phyloP scores from a whole-genome alignment of 306 rosid species.

The Dryas alaskensis region DNA sequence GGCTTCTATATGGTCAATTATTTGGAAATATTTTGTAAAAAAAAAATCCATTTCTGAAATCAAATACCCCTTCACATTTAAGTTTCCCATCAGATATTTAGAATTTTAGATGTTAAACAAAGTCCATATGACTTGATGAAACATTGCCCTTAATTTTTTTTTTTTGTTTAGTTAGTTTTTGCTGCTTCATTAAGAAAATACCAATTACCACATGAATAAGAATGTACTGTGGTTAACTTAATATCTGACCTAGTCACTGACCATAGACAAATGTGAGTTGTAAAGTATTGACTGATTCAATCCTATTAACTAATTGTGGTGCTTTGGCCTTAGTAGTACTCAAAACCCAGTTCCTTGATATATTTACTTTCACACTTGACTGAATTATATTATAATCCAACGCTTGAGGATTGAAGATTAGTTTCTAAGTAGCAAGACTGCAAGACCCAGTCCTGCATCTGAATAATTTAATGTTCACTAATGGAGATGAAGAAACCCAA shows the following conservation, averaged over 20 bases:
- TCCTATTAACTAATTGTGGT: not conserved
- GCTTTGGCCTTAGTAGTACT: not conserved
- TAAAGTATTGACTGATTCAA: constrained; percentile 7
- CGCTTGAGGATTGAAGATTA: not conserved
- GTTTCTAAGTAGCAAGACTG: not conserved
- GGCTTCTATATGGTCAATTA: not conserved
- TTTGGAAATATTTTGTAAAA: not conserved
- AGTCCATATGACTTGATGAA: no score
- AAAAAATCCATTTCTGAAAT: not conserved
- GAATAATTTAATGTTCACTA: not conserved
- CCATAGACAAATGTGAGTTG: not conserved
- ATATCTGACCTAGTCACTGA: constrained; percentile 11
- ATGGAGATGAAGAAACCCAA: constrained; percentile 7
- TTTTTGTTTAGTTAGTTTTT: no score
- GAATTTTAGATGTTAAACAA: no score
- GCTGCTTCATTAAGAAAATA: no score
- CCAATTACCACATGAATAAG: not conserved
- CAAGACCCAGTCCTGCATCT: constrained; percentile 6
- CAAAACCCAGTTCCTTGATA: not conserved
- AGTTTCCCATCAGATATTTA: not conserved
- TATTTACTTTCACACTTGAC: not conserved
- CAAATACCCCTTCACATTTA: not conserved
- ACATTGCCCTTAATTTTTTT: no score
- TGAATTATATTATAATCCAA: constrained; percentile 5
- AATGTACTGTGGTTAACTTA: no score